A percentile compares a stretch with the other conserved stretches of the same genome.
These are phyloP conservation scores for Nakazawaea anatomiae DNA, from an alignment of 805 yeast species.

Conservation along the genomic window DNA sequence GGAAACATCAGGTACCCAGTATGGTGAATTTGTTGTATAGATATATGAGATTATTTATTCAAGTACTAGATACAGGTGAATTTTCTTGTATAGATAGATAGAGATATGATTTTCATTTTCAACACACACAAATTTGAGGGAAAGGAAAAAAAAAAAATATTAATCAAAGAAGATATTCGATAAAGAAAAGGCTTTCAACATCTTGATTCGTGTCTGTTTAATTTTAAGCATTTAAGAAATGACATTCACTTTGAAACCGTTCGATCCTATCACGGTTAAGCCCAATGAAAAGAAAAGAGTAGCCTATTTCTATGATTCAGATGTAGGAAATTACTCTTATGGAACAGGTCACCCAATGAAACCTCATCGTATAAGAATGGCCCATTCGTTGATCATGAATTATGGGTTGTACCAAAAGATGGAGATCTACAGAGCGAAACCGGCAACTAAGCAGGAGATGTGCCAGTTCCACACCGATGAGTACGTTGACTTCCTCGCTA, in stretches of 20 bases:
- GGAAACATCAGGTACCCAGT: slow-evolving; percentile 1
- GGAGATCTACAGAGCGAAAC: slow-evolving; percentile 96
- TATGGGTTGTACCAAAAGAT: slow-evolving; percentile 94
- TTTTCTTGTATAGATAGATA: too few species aligned
- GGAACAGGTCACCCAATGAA: slow-evolving; percentile 99
- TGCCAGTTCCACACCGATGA: slow-evolving; percentile 98
- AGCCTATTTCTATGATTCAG: slow-evolving; percentile 82
- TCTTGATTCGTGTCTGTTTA: too few species aligned
- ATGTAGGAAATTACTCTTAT: slow-evolving; percentile 95
- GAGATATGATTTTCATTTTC: neutral
- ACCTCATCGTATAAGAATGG: slow-evolving; percentile 98
- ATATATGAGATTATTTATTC: too few species aligned
- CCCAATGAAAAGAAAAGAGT: slow-evolving; percentile 53
- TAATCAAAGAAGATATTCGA: too few species aligned
- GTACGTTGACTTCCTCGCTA: slow-evolving; percentile 83
- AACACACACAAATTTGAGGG: neutral
- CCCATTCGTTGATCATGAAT: slow-evolving; percentile 94
- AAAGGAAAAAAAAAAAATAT: neutral
- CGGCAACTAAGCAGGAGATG: slow-evolving; percentile 97
- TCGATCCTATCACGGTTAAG: slow-evolving; percentile 54
- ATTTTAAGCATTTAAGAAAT: slow-evolving; percentile 9
- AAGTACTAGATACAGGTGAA: too few species aligned
- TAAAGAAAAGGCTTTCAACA: too few species aligned
- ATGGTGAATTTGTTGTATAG: neutral
- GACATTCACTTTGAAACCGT: slow-evolving; percentile 51